Evolutionary conservation across 495 filamentous ascomycete genomes (phyloP).

Genomic region (Halenospora varia): DNA sequence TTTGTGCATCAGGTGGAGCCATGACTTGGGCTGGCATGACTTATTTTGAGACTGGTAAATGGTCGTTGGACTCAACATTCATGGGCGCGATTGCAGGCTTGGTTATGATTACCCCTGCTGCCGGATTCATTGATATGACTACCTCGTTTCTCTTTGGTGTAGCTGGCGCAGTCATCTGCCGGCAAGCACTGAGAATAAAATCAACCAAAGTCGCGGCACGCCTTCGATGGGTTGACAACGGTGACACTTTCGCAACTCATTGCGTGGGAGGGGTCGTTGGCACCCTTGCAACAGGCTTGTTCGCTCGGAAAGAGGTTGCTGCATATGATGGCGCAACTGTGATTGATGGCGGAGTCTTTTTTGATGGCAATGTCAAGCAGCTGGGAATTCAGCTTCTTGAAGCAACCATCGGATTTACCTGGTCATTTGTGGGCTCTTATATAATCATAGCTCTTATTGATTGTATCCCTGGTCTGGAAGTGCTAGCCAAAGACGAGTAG

Average conservation of each 20-base stretch:
- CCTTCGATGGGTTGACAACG: constrained; percentile 77
- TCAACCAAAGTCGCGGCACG: constrained; percentile 46
- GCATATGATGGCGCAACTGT: constrained; percentile 56
- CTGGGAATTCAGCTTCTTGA: constrained; percentile 83
- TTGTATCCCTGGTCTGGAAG: constrained; percentile 73
- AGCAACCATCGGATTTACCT: constrained; percentile 73
- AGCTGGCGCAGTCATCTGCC: constrained; percentile 35
- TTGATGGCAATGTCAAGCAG: constrained; percentile 86
- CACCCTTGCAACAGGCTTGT: constrained; percentile 85
- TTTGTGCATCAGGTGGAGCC: constrained; percentile 42
- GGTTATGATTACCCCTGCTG: constrained; percentile 45
- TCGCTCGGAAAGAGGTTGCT: constrained; percentile 61
- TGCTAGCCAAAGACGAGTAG: constrained; percentile 76
- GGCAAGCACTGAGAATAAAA: constrained; percentile 45
- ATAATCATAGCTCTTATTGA: constrained; percentile 85
- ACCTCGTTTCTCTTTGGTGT: constrained; percentile 44
- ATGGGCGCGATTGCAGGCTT: constrained; percentile 47
- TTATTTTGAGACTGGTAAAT: constrained; percentile 41
- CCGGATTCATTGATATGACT: constrained; percentile 35
- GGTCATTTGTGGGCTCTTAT: constrained; percentile 81
- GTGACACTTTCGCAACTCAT: constrained; percentile 93
- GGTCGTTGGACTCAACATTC: constrained; percentile 44
- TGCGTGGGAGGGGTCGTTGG: constrained; percentile 82
- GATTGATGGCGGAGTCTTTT: constrained; percentile 79
- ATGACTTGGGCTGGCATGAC: constrained; percentile 45